Evolutionary conservation across 768 basidiomycete species (phyloP).

Genomic region (Macrolepiota fuliginosa): DNA sequence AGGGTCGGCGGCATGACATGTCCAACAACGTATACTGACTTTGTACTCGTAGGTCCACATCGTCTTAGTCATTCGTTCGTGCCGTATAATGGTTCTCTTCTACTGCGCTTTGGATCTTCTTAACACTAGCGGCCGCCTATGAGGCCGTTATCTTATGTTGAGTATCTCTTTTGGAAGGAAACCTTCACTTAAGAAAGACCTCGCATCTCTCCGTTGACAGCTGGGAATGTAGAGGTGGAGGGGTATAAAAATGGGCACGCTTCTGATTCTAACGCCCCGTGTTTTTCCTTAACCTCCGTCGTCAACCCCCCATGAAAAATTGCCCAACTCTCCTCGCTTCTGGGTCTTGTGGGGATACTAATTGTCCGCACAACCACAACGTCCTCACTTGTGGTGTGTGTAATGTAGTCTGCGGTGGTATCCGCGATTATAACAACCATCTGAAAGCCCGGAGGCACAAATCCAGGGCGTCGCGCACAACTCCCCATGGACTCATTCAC

Average conservation of each 20-base stretch:
- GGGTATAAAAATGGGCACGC: not conserved
- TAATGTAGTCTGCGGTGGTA: constrained; percentile 26
- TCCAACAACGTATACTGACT: no score
- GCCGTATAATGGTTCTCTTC: no score
- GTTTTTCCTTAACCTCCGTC: not conserved
- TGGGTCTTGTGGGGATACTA: constrained; percentile 31
- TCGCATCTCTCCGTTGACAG: not conserved
- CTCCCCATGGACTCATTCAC: not conserved
- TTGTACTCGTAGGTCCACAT: no score
- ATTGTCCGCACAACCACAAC: constrained; percentile 34
- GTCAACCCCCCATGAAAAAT: constrained; percentile 15
- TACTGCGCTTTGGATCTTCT: no score
- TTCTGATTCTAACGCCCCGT: not conserved
- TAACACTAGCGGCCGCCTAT: no score
- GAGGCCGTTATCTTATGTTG: no score
- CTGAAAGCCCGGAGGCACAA: constrained; percentile 11
- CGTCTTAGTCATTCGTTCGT: no score
- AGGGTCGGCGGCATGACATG: no score
- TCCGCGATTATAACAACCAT: constrained; percentile 24
- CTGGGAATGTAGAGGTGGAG: not conserved
- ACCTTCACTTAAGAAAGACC: no score
- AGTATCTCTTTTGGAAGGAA: no score
- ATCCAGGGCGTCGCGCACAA: not conserved
- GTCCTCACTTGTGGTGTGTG: constrained; percentile 39
- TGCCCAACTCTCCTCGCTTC: constrained; percentile 34